Percentiles rank a stretch among this genome's conserved stretches.
Conservation (phyloP, 2,329 filamentous ascomycete species). For the Plenodomus biglobosus region DNA sequence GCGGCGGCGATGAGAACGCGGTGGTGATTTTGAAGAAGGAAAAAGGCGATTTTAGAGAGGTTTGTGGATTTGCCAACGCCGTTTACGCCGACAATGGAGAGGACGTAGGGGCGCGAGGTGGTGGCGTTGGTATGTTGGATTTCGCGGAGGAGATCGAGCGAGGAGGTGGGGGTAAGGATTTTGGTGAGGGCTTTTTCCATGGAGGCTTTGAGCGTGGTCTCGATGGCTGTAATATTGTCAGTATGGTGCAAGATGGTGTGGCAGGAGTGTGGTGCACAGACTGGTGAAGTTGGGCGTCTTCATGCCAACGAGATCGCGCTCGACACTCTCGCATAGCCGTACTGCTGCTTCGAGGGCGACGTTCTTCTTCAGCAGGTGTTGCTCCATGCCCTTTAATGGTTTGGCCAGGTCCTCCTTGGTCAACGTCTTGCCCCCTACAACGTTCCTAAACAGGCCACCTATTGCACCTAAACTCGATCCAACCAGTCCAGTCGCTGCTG, state of each 20-base stretch:
- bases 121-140: conserved; percentile 72
- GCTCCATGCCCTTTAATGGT: conserved; percentile 93
- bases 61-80: conserved; percentile 98
- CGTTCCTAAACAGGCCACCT: conserved; percentile 86
- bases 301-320: conserved; percentile 83
- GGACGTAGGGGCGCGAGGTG: conserved; percentile 81
- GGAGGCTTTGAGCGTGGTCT: conserved; percentile 76
- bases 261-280: conserved; percentile 20
- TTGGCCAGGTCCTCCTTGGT: conserved; percentile 88
- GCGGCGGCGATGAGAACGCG: conserved; percentile 91
- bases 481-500: conserved; percentile 62
- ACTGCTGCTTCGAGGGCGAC: conserved; percentile 92
- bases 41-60: conserved; percentile 96
- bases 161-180: conserved; percentile 93
- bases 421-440: conserved; percentile 90
- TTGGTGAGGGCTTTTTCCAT: conserved; percentile 93
- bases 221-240: conserved; percentile 58
- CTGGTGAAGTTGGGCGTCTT: conserved; percentile 92
- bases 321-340: conserved; percentile 86
- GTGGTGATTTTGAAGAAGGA: conserved; percentile 95
- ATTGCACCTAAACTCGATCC: conserved; percentile 80
- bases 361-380: conserved; percentile 92
- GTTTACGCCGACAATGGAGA: conserved; percentile 97
- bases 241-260: conserved; percentile 3
- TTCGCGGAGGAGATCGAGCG: conserved; percentile 89